Percentiles rank a stretch among this genome's conserved stretches.
Conservation (phyloP, 1,284 basidiomycete species). For the Moniliella sp. region DNA sequence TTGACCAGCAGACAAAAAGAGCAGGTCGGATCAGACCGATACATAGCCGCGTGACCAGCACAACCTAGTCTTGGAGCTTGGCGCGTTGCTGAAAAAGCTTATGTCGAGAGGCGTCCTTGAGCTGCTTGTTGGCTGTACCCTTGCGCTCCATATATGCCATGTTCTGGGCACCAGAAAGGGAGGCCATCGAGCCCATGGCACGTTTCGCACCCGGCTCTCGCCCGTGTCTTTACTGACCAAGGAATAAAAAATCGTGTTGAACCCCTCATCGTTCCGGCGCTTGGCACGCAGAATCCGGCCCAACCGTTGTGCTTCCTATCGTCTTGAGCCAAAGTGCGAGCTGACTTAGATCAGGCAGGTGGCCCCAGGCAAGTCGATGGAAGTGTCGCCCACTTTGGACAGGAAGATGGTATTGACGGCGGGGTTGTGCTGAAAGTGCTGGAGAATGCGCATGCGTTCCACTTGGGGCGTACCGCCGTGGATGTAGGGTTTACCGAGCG, state of each 20-base stretch:
- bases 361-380: constrained; percentile 93
- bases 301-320: constrained; percentile 88
- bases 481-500: constrained; percentile 79
- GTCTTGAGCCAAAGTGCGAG: constrained; percentile 92
- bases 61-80: neutral
- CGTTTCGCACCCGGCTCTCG: constrained; percentile 42
- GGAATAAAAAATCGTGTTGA: constrained; percentile 99
- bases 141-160: constrained; percentile 35
- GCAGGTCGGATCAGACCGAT: too few relatives aligned
- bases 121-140: constrained; percentile 26
- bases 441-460: constrained; percentile 80
- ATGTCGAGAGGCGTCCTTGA: constrained; percentile 11
- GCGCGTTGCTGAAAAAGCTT: neutral
- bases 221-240: constrained; percentile 95
- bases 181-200: constrained; percentile 29
- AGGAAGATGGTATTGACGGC: constrained; percentile 89
- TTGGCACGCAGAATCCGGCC: constrained; percentile 86
- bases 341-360: constrained; percentile 98
- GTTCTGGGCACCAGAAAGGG: constrained; percentile 31
- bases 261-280: constrained; percentile 90
- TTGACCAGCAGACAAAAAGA: too few relatives aligned
- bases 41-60: too few relatives aligned
- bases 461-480: constrained; percentile 88
- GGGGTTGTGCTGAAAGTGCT: constrained; percentile 86
- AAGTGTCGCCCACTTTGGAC: constrained; percentile 96